Conservation (phyloP, 352 stramenopile genomes). For the Elongisporangium anandrum region DNA sequence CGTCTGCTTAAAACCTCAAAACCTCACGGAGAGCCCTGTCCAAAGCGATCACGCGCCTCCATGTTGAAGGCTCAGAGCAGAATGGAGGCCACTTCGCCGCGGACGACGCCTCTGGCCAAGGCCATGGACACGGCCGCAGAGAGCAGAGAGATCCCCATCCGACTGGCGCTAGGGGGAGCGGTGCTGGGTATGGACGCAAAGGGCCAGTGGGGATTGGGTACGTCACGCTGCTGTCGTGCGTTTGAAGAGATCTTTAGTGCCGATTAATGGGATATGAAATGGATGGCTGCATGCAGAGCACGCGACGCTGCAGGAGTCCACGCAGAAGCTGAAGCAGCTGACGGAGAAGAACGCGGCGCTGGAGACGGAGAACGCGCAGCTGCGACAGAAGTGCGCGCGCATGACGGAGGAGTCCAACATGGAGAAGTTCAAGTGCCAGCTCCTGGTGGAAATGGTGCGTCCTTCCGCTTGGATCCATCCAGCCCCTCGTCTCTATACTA, state of each 20-base stretch:
- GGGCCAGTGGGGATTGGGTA: conserved; percentile 71
- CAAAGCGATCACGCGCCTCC: neutral
- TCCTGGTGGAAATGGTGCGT: conserved; percentile 82
- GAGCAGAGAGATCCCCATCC: conserved; percentile 52
- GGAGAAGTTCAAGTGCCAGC: conserved; percentile 86
- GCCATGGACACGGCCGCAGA: conserved; percentile 17
- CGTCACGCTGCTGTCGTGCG: conserved; percentile 1
- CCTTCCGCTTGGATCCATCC: neutral
- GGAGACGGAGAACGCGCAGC: conserved; percentile 54
- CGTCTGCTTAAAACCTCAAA: conserved; percentile 8
- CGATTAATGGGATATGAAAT: conserved; percentile 7
- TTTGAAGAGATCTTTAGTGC: neutral
- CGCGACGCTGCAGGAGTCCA: conserved; percentile 37
- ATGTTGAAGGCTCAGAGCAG: neutral
- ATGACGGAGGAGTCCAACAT: conserved; percentile 82
- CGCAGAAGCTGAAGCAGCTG: conserved; percentile 27
- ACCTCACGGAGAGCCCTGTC: neutral
- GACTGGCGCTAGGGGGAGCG: conserved; percentile 46
- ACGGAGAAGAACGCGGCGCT: conserved; percentile 39
- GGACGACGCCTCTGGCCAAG: conserved; percentile 4
- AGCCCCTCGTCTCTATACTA: neutral
- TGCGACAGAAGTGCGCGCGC: conserved; percentile 51
- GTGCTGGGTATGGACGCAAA: conserved; percentile 34
- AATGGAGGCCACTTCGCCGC: neutral
- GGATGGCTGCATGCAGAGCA: conserved; percentile 37